These are phyloP conservation scores for Astragalus glycyphyllos DNA, from an alignment of 306 rosid species.

Conservation along the genomic window DNA sequence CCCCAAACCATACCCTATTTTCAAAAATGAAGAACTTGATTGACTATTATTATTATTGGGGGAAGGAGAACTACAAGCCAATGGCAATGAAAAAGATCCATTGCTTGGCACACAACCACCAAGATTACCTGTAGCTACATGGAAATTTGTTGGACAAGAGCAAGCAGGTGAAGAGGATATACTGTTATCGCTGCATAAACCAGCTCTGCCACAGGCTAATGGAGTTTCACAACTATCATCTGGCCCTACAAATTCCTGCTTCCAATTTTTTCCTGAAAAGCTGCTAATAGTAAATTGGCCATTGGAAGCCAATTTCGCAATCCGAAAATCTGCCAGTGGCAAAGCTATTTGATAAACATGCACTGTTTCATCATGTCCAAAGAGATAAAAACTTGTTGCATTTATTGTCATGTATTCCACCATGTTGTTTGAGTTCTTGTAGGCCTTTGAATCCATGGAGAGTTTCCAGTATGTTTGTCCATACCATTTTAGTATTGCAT, in stretches of 20 bases:
- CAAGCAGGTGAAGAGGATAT: slow-evolving; percentile 57
- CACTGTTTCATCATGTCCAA: slow-evolving; percentile 58
- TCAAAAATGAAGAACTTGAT: slow-evolving; percentile 61
- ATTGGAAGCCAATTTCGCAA: slow-evolving; percentile 61
- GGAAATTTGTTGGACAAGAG: slow-evolving; percentile 77
- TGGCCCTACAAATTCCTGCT: slow-evolving; percentile 72
- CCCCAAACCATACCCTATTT: slow-evolving; percentile 58
- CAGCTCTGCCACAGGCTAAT: slow-evolving; percentile 67
- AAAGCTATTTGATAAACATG: slow-evolving; percentile 56
- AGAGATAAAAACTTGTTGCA: slow-evolving; percentile 63
- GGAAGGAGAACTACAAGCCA: slow-evolving; percentile 54
- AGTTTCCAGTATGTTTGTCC: slow-evolving; percentile 85
- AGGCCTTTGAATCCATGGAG: slow-evolving; percentile 58
- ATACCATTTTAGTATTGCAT: slow-evolving; percentile 74
- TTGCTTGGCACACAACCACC: slow-evolving; percentile 68
- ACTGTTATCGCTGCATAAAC: slow-evolving; percentile 58
- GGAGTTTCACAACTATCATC: slow-evolving; percentile 67
- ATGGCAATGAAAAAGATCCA: slow-evolving; percentile 60
- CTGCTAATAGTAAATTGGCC: slow-evolving; percentile 69
- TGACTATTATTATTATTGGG: slow-evolving; percentile 15
- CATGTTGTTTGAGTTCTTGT: slow-evolving; percentile 44
- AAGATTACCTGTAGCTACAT: slow-evolving; percentile 45
- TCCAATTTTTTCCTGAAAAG: slow-evolving; percentile 54
- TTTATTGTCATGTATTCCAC: slow-evolving; percentile 69
- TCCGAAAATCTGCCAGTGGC: slow-evolving; percentile 56